Base-by-base conservation (phyloP, 805 yeast genomes). In the Monosporozyma servazzii region DNA sequence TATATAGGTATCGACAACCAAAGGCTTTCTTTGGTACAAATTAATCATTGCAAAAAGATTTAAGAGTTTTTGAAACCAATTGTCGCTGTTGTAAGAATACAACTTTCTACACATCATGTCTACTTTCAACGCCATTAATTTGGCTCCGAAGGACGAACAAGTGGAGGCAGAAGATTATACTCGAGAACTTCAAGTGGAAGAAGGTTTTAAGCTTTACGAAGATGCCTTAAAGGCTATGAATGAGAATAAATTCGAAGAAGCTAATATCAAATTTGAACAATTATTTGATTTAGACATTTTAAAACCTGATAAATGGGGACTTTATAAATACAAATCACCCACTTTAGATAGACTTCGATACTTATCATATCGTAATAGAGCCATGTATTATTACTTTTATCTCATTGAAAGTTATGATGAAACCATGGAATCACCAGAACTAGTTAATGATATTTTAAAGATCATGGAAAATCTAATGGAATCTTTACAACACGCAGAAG, bases 141-240 rank as follows among this genome's bases (percentile, higher is more conserved):
- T 84, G 45, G 78, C 78, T 41, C 91, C 85, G 51, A 95, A 86
- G 61, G 87, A 85, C 48, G 68, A 77, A 5, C 69, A 68, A 18
- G 72, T 79, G 36, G 91, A 87, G 56, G 85, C 84, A 33, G 96
- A 90, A 56, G 91, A 88, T 56, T 96, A 89, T 61, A 85, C 97
- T 1, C 73, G 96, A 47, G 99, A 93, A 64, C 72, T 91, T 23
- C 97, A 91, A 60, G 78, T 79, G 20, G 98, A 93, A 65, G 86
- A 86, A 61, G 93, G 96, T 3, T 84, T 85, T 64, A 80, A 79
- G 57, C 68, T 82, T 11, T 88, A 85, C 63, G 88, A 88, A 58
- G 67, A 69, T 20, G 96, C 96, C 0, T 71, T 93, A 44, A 65
- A 68, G 9, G 69, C 70, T 9, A 91, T 93, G 57, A 80, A 81